Evolutionary conservation across 768 basidiomycete species (phyloP), one percentile per base, ranked within the genome.

Genomic region (Amanita jacksonii): DNA sequence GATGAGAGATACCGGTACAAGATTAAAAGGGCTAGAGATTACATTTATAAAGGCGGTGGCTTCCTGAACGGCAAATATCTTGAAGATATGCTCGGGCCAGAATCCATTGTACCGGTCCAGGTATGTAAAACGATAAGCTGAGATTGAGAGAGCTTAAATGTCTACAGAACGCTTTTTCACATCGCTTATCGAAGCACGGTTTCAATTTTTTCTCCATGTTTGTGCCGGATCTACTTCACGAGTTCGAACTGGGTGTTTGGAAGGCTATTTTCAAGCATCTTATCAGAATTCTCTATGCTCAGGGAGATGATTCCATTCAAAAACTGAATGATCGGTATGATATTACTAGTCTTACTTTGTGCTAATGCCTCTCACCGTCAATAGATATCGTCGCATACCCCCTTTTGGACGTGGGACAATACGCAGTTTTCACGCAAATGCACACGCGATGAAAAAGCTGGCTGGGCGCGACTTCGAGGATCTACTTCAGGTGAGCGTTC

Each of bases 391-490:
- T 0, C 18, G 36, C 18, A 49, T 61, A 2, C 50, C 60, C 13
- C 54, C 58, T 16, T 64, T 62, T 47, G 62, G 63, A 0, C 43
- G 51, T 1, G 55, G 49, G 5, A 60, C 61, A 0, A 72, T 73
- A 6, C 57, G 62, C 0, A 43, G 50, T 8, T 72, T 72, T 42
- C 37, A 50, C 13, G 39, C 35, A 0, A 67, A 69, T 46, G 55
- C 61, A 0, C 60, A 63, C 0, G 60, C 59, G 12, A 59, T 68
- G 57, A 62, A 35, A 15, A 42, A 27, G 61, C 30, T 58, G 64
- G 23, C 43, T 62, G 2, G 62, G 1, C 50, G 61, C 0, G 63
- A 72, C 36, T 72, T 64, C 41, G 65, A 72, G 39, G 67, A 73
- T 31, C 46, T 70, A 1, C 52, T 72, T 0, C 69, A 72, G 59